Percentiles rank a stretch among this genome's conserved stretches.
phyloP scores from a whole-genome alignment of 108 stramenopile genomes.

The Nannochloropsis oceanica region DNA sequence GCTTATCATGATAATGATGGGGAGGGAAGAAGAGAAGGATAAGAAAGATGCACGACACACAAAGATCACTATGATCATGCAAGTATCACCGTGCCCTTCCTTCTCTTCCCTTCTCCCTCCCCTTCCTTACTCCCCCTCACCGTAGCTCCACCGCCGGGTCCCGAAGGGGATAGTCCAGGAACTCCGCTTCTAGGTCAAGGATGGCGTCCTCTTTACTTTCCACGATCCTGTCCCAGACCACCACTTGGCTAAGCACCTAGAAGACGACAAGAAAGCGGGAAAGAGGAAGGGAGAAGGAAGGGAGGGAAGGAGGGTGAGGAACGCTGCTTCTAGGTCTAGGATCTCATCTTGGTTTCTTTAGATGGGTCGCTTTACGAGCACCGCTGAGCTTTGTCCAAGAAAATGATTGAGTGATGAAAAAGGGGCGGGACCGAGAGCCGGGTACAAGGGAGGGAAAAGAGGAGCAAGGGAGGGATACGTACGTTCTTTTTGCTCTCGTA shows the following conservation, averaged over 20 bases:
- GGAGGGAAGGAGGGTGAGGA: no score
- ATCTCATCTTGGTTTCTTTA: no score
- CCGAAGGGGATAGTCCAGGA: constrained; percentile 88
- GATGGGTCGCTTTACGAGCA: no score
- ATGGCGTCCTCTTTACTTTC: constrained; percentile 54
- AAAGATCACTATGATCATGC: not conserved
- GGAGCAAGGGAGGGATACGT: not conserved
- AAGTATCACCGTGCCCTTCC: not conserved
- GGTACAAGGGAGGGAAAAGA: no score
- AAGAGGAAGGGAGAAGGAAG: not conserved
- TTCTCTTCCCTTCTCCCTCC: not conserved
- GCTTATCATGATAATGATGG: no score
- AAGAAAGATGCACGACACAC: not conserved
- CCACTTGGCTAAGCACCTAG: constrained; percentile 61
- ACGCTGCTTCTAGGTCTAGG: no score
- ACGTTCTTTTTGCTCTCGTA: constrained; percentile 61
- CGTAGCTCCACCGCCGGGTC: constrained; percentile 74
- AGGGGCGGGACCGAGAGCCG: not conserved
- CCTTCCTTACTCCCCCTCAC: not conserved
- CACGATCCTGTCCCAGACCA: constrained; percentile 91
- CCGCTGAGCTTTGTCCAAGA: no score
- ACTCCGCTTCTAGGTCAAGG: constrained; percentile 57
- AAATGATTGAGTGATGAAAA: no score
- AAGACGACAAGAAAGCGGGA: not conserved
- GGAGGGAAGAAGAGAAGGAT: not conserved